Percentiles rank a stretch among this genome's conserved stretches.
These are phyloP conservation scores for Suillus subalutaceus DNA, from an alignment of 768 basidiomycete genomes.

Conservation along the genomic window DNA sequence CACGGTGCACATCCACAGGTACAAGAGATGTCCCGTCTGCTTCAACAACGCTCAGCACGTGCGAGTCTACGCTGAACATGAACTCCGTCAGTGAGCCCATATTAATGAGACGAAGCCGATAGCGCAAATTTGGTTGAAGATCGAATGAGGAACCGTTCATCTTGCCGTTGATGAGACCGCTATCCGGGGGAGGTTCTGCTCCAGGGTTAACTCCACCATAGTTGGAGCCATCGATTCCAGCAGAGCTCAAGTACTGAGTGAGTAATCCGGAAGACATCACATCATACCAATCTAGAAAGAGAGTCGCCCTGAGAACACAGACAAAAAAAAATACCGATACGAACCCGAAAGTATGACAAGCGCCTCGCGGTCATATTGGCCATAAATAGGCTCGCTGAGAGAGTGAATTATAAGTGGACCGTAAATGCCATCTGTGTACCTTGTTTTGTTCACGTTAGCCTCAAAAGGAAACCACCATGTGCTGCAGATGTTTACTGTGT, in stretches of 20 bases:
- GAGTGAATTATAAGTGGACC: conserved; percentile 52
- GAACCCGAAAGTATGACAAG: conserved; percentile 39
- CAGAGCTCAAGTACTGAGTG: conserved; percentile 30
- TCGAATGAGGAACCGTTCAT: conserved; percentile 28
- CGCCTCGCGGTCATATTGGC: conserved; percentile 42
- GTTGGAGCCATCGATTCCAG: conserved; percentile 31
- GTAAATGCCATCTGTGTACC: conserved; percentile 52
- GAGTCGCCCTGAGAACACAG: neutral
- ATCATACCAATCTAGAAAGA: conserved; percentile 36
- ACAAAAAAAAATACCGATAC: conserved; percentile 16
- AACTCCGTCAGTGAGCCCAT: conserved; percentile 49
- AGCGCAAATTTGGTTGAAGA: conserved; percentile 38
- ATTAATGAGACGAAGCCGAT: conserved; percentile 53
- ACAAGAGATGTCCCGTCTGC: conserved; percentile 48
- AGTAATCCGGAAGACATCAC: conserved; percentile 33
- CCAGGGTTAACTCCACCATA: conserved; percentile 33
- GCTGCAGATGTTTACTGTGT: conserved; percentile 23
- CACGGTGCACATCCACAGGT: conserved; percentile 40
- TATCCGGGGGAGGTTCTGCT: conserved; percentile 43
- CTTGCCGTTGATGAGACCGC: conserved; percentile 38
- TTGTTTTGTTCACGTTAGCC: conserved; percentile 21
- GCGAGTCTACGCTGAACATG: conserved; percentile 48
- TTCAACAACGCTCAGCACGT: conserved; percentile 49
- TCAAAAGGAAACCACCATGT: conserved; percentile 14
- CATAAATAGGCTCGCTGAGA: conserved; percentile 33